Evolutionary conservation across 1,139 yeast genomes (phyloP).

Genomic region (Candida tetrigidarum): DNA sequence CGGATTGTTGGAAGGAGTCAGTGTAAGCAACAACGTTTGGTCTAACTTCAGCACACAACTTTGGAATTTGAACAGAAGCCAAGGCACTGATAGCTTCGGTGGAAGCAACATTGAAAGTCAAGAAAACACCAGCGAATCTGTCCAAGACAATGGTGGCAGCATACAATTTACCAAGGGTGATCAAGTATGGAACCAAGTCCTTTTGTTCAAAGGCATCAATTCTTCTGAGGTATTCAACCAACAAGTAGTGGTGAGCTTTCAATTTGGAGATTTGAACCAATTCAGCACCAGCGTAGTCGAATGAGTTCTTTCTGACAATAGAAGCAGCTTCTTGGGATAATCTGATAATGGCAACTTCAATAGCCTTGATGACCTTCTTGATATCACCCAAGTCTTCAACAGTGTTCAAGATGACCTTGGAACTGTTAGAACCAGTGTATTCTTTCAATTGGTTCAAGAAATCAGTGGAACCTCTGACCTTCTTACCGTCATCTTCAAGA

Average conservation of each 20-base stretch:
- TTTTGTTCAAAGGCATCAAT: slow-evolving; percentile 23
- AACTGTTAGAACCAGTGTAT: slow-evolving; percentile 25
- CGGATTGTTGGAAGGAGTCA: slow-evolving; percentile 53
- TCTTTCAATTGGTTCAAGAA: slow-evolving; percentile 44
- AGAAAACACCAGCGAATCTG: slow-evolving; percentile 43
- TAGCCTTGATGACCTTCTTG: slow-evolving; percentile 37
- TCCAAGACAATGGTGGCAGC: slow-evolving; percentile 37
- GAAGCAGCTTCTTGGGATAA: slow-evolving; percentile 36
- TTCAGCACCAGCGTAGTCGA: slow-evolving; percentile 59
- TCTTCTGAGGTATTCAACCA: slow-evolving; percentile 35
- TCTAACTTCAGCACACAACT: slow-evolving; percentile 42
- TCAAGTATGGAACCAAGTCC: slow-evolving; percentile 30
- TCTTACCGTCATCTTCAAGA: slow-evolving; percentile 36
- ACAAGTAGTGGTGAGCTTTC: slow-evolving; percentile 42
- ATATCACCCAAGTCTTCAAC: slow-evolving; percentile 35
- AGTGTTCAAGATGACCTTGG: slow-evolving; percentile 28
- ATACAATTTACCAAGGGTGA: slow-evolving; percentile 32
- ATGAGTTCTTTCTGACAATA: slow-evolving; percentile 33
- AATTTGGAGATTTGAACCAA: slow-evolving; percentile 64
- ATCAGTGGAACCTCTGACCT: slow-evolving; percentile 40
- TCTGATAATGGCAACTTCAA: slow-evolving; percentile 50
- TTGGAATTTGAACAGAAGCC: slow-evolving; percentile 36
- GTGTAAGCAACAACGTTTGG: slow-evolving; percentile 50
- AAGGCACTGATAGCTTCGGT: slow-evolving; percentile 38
- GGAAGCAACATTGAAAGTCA: slow-evolving; percentile 39